Evolutionary conservation across 805 yeast genomes (phyloP).

Genomic region (Cyberlindnera meyerae): DNA sequence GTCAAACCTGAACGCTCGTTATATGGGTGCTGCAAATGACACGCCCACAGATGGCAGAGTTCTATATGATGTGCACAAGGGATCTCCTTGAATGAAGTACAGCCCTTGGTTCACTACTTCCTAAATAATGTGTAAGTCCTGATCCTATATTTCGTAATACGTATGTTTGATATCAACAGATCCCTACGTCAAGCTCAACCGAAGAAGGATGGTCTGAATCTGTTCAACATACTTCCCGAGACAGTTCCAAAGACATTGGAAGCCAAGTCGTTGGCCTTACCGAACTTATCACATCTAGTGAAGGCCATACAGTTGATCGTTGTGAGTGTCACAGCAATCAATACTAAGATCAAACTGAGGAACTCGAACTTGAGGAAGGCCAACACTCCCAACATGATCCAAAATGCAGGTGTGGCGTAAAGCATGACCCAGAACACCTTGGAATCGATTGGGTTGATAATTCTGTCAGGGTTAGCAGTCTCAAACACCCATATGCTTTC

Average conservation of each 20-base stretch:
- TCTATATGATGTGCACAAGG: neutral
- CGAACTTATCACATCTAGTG: conserved; percentile 88
- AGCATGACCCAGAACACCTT: conserved; percentile 80
- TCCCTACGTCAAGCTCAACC: conserved; percentile 3
- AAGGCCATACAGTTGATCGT: conserved; percentile 85
- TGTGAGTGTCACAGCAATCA: conserved; percentile 67
- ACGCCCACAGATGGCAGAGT: neutral
- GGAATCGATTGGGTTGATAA: conserved; percentile 87
- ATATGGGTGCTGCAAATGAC: neutral
- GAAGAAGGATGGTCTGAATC: conserved; percentile 36
- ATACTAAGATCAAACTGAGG: conserved; percentile 55
- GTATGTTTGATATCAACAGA: too few species aligned
- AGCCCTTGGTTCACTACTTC: too few species aligned
- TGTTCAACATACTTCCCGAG: conserved; percentile 40
- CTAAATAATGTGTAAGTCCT: too few species aligned
- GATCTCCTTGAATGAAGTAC: too few species aligned
- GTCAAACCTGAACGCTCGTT: too few species aligned
- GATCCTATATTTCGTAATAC: too few species aligned
- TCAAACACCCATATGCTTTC: conserved; percentile 75
- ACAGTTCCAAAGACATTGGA: conserved; percentile 50
- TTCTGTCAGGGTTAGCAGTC: conserved; percentile 65
- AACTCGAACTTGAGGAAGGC: conserved; percentile 78
- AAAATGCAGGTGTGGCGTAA: conserved; percentile 68
- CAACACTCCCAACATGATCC: conserved; percentile 71
- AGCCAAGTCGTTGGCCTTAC: conserved; percentile 71